These are phyloP conservation scores for Gastrolobium bilobum DNA, from an alignment of 306 rosid genomes.

Conservation along the genomic window DNA sequence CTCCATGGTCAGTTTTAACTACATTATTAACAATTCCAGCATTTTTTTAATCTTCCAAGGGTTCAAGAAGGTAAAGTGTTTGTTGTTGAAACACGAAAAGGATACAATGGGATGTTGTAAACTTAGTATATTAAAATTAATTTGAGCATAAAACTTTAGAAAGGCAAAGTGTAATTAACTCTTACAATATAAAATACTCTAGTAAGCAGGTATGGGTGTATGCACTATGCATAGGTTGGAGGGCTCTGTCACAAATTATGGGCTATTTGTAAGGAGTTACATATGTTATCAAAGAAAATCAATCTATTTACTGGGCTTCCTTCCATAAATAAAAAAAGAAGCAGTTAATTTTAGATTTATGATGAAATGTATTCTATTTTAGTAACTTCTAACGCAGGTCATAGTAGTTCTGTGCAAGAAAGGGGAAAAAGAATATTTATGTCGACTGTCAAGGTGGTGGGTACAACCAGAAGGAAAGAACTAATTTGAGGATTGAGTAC, in stretches of 20 bases:
- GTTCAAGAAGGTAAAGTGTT: slow-evolving; percentile 13
- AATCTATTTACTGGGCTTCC: slow-evolving; percentile 4
- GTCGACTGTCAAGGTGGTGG: neutral
- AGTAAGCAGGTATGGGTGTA: neutral
- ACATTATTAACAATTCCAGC: neutral
- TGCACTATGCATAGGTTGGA: neutral
- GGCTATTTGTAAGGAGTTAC: neutral
- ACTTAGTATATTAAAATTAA: neutral
- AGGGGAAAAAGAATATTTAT: neutral
- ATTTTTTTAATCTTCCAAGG: neutral
- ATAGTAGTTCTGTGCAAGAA: neutral
- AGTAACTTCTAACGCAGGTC: slow-evolving; percentile 9
- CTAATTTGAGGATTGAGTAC: neutral
- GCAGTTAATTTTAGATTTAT: neutral
- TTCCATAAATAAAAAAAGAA: slow-evolving; percentile 24
- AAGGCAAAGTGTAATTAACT: neutral
- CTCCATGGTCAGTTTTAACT: neutral
- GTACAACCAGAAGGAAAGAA: slow-evolving; percentile 38
- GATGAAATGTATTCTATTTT: neutral
- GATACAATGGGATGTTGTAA: slow-evolving; percentile 10
- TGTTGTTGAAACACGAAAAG: slow-evolving; percentile 22
- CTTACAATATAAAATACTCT: neutral
- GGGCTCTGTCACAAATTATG: slow-evolving; percentile 14
- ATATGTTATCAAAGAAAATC: slow-evolving; percentile 22
- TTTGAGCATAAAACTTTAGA: neutral